Base-by-base conservation (phyloP, 148 eudicot genomes). In the Salicornia ramosissima region DNA sequence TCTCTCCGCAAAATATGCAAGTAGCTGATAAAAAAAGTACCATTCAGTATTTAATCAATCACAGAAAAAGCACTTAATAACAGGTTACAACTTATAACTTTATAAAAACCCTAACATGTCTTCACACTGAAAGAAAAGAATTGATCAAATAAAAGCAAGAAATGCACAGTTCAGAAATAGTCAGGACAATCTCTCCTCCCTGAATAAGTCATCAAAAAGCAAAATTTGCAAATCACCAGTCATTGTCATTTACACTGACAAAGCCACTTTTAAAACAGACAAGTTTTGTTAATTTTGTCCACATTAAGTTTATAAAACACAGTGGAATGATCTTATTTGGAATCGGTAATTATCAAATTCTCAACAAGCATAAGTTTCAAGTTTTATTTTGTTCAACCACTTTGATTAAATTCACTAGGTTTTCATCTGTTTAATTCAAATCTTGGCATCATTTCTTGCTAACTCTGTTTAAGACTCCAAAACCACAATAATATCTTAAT, bases 1-100 rank as follows among this genome's bases (percentile, higher is more conserved):
- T 72, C 98, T 82, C 77, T 86, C 92, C 19, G 95, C 86, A 77
- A 93, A 93, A 72, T 82, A 93, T 19, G 72, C 82, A 70, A 83
- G 77, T 62, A 93, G 77, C 98, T 93, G 86, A 60, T 56, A 67
- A 42, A 75, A 46, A 24, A 64, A 49, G 28, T 24, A 49, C 18
- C 30, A 42, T 0, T 31, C 25, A 58, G 47, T 16, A 46, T 11
- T 65, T 34, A 60, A 26, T 45, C 50, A 47, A 46, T 33, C 29
- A 29, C 36, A 50, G 26, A 54, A 59, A 36, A 30, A 18, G 16
- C 42, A 45, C 16, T 8, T 12, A 29, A 11, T 57, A 3, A n/a
- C 14, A 16, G 62, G 56, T 52, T 19, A 18, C 10, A 52, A 52
- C n/a, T n/a, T n/a, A n/a, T n/a, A n/a, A n/a, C n/a, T n/a, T n/a